phyloP scores from a whole-genome alignment of 2,329 filamentous ascomycete genomes.

The Meredithiella fracta region DNA sequence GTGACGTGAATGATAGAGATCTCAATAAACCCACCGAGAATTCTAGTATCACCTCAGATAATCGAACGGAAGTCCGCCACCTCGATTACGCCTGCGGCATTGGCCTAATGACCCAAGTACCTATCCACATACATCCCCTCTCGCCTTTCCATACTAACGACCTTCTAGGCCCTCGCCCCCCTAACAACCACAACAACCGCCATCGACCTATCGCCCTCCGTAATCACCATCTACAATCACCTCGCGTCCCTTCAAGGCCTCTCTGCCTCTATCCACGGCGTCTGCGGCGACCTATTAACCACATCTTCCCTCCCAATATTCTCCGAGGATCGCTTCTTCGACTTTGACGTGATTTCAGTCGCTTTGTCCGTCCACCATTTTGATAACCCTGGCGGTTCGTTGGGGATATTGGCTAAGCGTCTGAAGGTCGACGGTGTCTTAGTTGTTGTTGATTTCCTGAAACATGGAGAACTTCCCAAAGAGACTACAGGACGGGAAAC shows the following conservation, averaged over 20 bases:
- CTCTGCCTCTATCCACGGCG: constrained; percentile 29
- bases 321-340: constrained; percentile 42
- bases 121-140: neutral
- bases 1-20: too few relatives aligned
- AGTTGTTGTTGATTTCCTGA: constrained; percentile 50
- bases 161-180: constrained; percentile 38
- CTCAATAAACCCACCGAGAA: too few relatives aligned
- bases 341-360: constrained; percentile 52
- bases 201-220: constrained; percentile 54
- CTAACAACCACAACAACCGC: constrained; percentile 48
- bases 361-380: constrained; percentile 53
- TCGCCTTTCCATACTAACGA: neutral
- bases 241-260: constrained; percentile 37
- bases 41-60: too few relatives aligned
- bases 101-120: constrained; percentile 46
- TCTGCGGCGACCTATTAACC: constrained; percentile 40
- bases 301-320: constrained; percentile 25
- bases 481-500: constrained; percentile 16
- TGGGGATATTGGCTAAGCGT: constrained; percentile 41
- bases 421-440: constrained; percentile 50
- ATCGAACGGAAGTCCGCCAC: constrained; percentile 25
- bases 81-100: constrained; percentile 67
- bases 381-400: constrained; percentile 43
- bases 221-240: constrained; percentile 52
- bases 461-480: constrained; percentile 27